phyloP scores from a whole-genome alignment of 2,329 filamentous ascomycete species.

The Penicillium sp. region DNA sequence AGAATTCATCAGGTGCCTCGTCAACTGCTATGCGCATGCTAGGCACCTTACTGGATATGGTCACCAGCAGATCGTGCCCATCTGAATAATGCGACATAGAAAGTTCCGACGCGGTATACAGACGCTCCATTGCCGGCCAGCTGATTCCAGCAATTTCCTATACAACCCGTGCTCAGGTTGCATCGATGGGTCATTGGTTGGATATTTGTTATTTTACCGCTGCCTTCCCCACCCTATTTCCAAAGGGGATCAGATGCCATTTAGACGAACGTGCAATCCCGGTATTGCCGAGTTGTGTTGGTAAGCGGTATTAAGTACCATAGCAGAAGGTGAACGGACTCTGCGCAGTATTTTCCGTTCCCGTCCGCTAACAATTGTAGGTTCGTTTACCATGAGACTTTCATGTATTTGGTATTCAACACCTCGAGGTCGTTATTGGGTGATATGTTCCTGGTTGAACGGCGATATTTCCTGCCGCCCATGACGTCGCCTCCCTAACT shows the following conservation, averaged over 20 bases:
- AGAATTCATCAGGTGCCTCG: too few species aligned
- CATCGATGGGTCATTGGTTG: too few species aligned
- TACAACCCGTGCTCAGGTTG: too few species aligned
- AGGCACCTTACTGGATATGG: not conserved
- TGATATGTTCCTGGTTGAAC: not conserved
- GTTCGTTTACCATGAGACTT: not conserved
- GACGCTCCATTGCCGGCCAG: too few species aligned
- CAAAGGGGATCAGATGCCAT: too few species aligned
- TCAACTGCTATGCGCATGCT: not conserved
- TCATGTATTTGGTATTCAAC: not conserved
- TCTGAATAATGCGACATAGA: too few species aligned
- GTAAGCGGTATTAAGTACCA: not conserved
- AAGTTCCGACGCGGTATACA: too few species aligned
- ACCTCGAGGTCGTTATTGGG: not conserved
- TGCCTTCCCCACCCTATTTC: too few species aligned
- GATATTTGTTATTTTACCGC: too few species aligned
- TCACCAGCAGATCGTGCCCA: too few species aligned
- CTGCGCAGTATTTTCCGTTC: not conserved
- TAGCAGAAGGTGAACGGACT: not conserved
- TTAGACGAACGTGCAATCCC: not conserved
- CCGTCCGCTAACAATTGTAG: not conserved
- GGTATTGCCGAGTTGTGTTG: not conserved
- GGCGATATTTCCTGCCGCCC: not conserved
- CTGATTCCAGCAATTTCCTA: too few species aligned
- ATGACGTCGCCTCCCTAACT: not conserved